Conservation (phyloP, 2,329 filamentous ascomycete species). For the Colletotrichum higginsianum region DNA sequence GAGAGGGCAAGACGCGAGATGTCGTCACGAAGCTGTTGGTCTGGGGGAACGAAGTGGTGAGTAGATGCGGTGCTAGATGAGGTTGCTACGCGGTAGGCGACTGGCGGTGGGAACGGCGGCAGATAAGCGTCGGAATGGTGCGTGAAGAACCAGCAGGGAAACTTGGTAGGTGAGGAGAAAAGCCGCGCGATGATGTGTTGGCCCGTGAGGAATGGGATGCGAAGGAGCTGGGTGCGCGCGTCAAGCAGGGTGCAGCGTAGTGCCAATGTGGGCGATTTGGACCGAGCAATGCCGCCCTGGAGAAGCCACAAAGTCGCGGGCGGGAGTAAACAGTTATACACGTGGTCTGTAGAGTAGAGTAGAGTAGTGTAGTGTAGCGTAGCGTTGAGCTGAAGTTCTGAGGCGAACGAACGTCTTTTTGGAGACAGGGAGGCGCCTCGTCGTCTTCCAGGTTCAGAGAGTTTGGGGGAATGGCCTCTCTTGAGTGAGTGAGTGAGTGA, state of each 20-base stretch:
- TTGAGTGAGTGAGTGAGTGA: too few species aligned
- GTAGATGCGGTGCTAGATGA: not conserved
- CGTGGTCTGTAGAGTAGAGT: constrained; percentile 8
- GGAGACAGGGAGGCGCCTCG: constrained; percentile 36
- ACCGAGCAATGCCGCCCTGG: constrained; percentile 37
- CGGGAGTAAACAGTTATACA: constrained; percentile 1
- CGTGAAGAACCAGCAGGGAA: constrained; percentile 25
- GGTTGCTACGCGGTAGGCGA: constrained; percentile 18
- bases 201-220: constrained; percentile 16
- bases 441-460: constrained; percentile 27
- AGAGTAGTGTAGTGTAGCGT: not conserved
- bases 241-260: constrained; percentile 23
- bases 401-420: constrained; percentile 38
- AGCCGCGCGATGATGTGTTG: constrained; percentile 30
- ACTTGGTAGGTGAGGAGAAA: constrained; percentile 17
- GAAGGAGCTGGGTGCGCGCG: constrained; percentile 30
- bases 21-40: constrained; percentile 24
- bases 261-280: constrained; percentile 40
- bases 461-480: not conserved
- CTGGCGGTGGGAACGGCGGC: constrained; percentile 14
- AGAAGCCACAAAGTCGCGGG: constrained; percentile 29
- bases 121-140: constrained; percentile 23
- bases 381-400: constrained; percentile 23
- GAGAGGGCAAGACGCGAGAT: constrained; percentile 9
- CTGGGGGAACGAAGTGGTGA: not conserved